Conservation (phyloP, 768 basidiomycete genomes). For the Sporobolomyces phaffii region DNA sequence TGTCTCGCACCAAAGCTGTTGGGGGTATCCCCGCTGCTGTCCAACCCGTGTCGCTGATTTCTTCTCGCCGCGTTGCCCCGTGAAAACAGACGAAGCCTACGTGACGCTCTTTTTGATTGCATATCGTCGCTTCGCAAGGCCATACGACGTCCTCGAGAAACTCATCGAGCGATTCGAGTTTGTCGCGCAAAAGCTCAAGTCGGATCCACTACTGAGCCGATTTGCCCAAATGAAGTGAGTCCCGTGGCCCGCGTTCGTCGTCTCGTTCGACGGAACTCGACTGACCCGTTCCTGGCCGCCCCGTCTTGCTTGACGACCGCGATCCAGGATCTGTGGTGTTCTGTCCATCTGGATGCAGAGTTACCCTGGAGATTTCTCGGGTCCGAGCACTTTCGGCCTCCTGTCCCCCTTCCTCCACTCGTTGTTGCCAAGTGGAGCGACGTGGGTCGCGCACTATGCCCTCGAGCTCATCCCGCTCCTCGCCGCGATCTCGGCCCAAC, state of each 20-base stretch:
- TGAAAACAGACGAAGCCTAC: constrained; percentile 43
- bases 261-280: too few species aligned
- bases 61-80: too few species aligned
- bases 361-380: constrained; percentile 42
- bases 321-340: constrained; percentile 37
- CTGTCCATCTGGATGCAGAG: constrained; percentile 39
- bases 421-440: constrained; percentile 28
- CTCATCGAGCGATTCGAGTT: constrained; percentile 40
- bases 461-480: constrained; percentile 40
- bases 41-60: too few species aligned
- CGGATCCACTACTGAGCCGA: constrained; percentile 37
- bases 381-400: constrained; percentile 19
- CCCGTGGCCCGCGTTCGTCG: too few species aligned
- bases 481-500: not conserved
- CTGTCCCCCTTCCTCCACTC: constrained; percentile 34
- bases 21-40: too few species aligned
- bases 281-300: too few species aligned
- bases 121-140: constrained; percentile 40
- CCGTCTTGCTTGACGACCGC: too few species aligned
- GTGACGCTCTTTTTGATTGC: constrained; percentile 41
- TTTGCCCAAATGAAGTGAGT: constrained; percentile 42
- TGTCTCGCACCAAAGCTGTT: too few species aligned
- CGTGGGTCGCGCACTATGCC: constrained; percentile 42
- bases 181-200: constrained; percentile 20
- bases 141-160: constrained; percentile 38